Conservation (phyloP, 768 basidiomycete species). For the Podaxis pistillaris region DNA sequence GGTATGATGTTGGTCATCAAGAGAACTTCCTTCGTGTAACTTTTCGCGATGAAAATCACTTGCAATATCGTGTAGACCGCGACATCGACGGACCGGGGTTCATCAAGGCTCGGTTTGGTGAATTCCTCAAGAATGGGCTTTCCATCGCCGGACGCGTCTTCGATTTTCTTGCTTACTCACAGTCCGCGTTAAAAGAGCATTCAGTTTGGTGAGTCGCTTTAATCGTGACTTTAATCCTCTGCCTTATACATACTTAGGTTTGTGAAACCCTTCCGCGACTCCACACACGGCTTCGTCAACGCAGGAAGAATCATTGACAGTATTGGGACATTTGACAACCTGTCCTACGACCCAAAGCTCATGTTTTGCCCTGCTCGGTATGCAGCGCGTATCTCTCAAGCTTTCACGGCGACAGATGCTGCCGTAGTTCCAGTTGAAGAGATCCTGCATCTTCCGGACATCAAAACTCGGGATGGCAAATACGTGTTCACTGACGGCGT, state of each 20-base stretch:
- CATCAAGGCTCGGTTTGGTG: slow-evolving; percentile 45
- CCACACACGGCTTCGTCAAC: slow-evolving; percentile 26
- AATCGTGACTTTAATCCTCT: background rate
- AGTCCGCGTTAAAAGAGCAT: slow-evolving; percentile 70
- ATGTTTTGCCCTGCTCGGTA: slow-evolving; percentile 67
- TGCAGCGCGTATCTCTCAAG: slow-evolving; percentile 70
- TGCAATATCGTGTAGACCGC: slow-evolving; percentile 18
- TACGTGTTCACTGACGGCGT: slow-evolving; percentile 71
- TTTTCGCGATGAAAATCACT: slow-evolving; percentile 18
- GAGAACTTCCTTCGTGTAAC: slow-evolving; percentile 20
- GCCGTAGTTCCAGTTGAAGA: slow-evolving; percentile 50
- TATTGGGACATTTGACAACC: slow-evolving; percentile 52
- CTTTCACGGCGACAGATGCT: slow-evolving; percentile 71
- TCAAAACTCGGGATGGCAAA: slow-evolving; percentile 27
- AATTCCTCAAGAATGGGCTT: slow-evolving; percentile 45
- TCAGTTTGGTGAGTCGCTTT: slow-evolving; percentile 44
- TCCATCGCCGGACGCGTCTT: slow-evolving; percentile 54
- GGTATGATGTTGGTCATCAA: slow-evolving; percentile 15
- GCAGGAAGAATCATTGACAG: slow-evolving; percentile 51
- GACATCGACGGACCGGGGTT: slow-evolving; percentile 35
- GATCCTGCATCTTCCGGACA: slow-evolving; percentile 39
- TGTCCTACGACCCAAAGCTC: slow-evolving; percentile 43
- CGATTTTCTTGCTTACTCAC: slow-evolving; percentile 69
- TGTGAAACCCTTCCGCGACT: slow-evolving; percentile 50
- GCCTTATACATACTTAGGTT: slow-evolving; percentile 44